A percentile compares a stretch with the other conserved stretches of the same genome.
Evolutionary conservation across 768 basidiomycete species (phyloP).

Genomic region (Kwoniella newhampshirensis): DNA sequence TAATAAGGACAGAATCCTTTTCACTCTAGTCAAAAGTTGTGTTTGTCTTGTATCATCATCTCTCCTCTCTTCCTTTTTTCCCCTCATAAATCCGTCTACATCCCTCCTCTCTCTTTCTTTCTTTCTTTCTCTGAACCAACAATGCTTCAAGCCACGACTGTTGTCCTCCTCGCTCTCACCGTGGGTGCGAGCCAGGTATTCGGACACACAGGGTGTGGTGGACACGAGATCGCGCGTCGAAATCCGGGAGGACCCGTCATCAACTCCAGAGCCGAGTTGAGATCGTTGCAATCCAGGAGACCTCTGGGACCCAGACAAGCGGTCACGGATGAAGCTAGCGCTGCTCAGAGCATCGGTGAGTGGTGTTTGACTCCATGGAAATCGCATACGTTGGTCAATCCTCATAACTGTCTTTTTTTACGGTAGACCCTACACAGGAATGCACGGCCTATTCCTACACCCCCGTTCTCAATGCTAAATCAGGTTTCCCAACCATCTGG

Average conservation of each 20-base stretch:
- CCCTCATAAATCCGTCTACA: no score
- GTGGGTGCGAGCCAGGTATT: background rate
- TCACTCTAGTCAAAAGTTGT: no score
- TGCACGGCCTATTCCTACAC: slow-evolving; percentile 51
- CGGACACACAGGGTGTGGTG: slow-evolving; percentile 39
- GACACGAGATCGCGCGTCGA: slow-evolving; percentile 32
- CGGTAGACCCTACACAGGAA: slow-evolving; percentile 36
- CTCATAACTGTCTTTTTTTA: background rate
- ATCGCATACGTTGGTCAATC: no score
- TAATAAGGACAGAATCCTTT: no score
- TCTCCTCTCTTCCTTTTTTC: no score
- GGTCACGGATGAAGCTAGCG: slow-evolving; percentile 29
- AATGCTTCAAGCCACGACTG: no score
- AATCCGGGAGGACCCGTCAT: slow-evolving; percentile 34
- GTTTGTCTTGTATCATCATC: no score
- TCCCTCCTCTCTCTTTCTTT: no score
- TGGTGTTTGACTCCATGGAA: no score
- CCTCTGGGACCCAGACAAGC: slow-evolving; percentile 2
- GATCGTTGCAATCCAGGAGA: background rate
- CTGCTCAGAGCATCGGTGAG: slow-evolving; percentile 31
- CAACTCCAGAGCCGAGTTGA: slow-evolving; percentile 3
- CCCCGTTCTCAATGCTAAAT: slow-evolving; percentile 28
- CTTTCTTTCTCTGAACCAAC: no score
- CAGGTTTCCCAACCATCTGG: slow-evolving; percentile 48
- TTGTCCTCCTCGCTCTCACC: no score